These are phyloP conservation scores for Auricularia sp. DNA, from an alignment of 768 basidiomycete genomes.

Conservation along the genomic window DNA sequence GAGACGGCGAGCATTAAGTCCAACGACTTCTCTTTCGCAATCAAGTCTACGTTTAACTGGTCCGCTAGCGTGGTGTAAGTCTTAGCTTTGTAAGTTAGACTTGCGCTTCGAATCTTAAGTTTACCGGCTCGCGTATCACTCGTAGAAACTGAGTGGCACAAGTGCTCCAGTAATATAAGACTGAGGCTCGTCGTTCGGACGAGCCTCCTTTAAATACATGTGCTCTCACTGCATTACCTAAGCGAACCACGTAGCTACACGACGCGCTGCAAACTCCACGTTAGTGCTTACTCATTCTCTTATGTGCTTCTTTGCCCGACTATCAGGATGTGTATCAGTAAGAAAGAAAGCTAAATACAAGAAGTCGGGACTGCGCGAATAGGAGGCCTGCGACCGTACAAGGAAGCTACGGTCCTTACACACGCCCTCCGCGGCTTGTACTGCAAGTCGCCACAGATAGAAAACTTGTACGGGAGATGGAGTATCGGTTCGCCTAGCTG, in stretches of 20 bases:
- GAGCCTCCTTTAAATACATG: too few relatives aligned
- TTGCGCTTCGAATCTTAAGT: too few relatives aligned
- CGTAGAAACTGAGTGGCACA: too few relatives aligned
- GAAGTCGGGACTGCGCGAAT: neutral
- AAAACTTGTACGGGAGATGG: slow-evolving; percentile 67
- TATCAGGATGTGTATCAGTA: too few relatives aligned
- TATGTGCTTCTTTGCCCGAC: neutral
- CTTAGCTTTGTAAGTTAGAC: too few relatives aligned
- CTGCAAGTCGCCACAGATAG: slow-evolving; percentile 35
- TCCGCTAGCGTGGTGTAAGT: slow-evolving; percentile 18
- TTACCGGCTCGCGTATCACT: too few relatives aligned
- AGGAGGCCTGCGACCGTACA: neutral
- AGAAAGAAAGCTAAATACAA: too few relatives aligned
- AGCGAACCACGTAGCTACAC: neutral
- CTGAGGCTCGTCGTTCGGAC: too few relatives aligned
- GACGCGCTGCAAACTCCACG: neutral
- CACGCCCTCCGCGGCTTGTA: neutral
- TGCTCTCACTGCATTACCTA: too few relatives aligned
- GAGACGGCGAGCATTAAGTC: slow-evolving; percentile 9
- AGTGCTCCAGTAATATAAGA: too few relatives aligned
- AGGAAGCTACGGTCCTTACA: neutral
- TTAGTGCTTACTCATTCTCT: neutral
- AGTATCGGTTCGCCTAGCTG: slow-evolving; percentile 32
- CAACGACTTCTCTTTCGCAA: slow-evolving; percentile 13
- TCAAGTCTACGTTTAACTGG: slow-evolving; percentile 24